phyloP scores from a whole-genome alignment of 2,329 filamentous ascomycete genomes.

The Trichoderma harzianum region DNA sequence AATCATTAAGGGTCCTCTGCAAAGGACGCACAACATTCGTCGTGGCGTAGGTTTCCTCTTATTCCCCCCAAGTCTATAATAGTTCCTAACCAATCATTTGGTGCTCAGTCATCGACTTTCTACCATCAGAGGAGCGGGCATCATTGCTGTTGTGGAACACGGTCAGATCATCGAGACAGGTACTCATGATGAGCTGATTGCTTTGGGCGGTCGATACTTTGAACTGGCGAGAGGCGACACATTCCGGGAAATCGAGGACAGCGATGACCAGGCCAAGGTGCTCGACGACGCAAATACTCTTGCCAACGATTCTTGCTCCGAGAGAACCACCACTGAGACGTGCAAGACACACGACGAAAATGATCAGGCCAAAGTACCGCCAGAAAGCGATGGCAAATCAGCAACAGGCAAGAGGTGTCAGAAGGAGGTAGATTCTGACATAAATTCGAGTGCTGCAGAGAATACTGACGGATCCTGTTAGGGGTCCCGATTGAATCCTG shows the following conservation, averaged over 20 bases:
- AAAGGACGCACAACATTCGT: slow-evolving; percentile 63
- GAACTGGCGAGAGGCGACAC: slow-evolving; percentile 61
- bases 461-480: slow-evolving; percentile 30
- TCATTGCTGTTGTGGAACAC: slow-evolving; percentile 62
- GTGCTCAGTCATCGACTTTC: slow-evolving; percentile 59
- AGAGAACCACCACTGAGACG: slow-evolving; percentile 6
- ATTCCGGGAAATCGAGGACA: slow-evolving; percentile 49
- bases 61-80: no score
- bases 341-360: slow-evolving; percentile 12
- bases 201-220: slow-evolving; percentile 58
- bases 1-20: slow-evolving; percentile 56
- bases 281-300: slow-evolving; percentile 17
- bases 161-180: slow-evolving; percentile 64
- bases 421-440: slow-evolving; percentile 52
- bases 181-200: slow-evolving; percentile 56
- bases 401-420: slow-evolving; percentile 34
- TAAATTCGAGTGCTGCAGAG: slow-evolving; percentile 23
- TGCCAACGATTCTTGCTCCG: slow-evolving; percentile 19
- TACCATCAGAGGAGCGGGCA: slow-evolving; percentile 66
- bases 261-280: slow-evolving; percentile 24
- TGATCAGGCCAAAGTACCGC: slow-evolving; percentile 22
- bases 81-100: not conserved
- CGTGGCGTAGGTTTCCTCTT: slow-evolving; percentile 50
- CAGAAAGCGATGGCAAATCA: slow-evolving; percentile 29
- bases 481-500: slow-evolving; percentile 54